Evolutionary conservation across 306 rosid species (phyloP).

Genomic region (Begonia fuchsioides): DNA sequence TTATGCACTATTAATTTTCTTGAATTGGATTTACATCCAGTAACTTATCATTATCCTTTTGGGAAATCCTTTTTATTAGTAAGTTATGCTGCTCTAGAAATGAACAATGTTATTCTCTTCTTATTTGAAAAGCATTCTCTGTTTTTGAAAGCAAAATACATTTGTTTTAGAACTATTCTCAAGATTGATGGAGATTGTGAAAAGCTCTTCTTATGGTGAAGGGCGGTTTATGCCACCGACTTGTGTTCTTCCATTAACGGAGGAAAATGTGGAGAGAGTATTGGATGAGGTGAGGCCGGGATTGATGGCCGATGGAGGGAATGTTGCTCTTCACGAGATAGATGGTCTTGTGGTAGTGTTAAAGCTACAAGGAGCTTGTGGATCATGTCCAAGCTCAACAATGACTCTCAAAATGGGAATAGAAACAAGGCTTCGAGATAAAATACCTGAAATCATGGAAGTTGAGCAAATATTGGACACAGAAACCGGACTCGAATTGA

Average conservation of each 20-base stretch:
- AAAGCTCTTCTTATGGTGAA: slow-evolving; percentile 10
- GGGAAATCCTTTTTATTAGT: too few species aligned
- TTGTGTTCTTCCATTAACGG: slow-evolving; percentile 72
- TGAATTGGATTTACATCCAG: too few species aligned
- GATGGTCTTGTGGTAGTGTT: slow-evolving; percentile 89
- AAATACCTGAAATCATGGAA: slow-evolving; percentile 76
- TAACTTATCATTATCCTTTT: background rate
- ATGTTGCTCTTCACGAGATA: slow-evolving; percentile 87
- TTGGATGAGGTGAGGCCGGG: slow-evolving; percentile 93
- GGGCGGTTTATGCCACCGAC: slow-evolving; percentile 61
- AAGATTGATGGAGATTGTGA: background rate
- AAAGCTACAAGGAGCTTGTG: slow-evolving; percentile 95
- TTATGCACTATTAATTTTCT: too few species aligned
- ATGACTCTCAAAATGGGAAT: slow-evolving; percentile 96
- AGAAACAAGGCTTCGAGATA: slow-evolving; percentile 77
- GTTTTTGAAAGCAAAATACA: too few species aligned
- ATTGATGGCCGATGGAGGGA: slow-evolving; percentile 95
- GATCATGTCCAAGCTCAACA: slow-evolving; percentile 92
- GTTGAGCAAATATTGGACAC: slow-evolving; percentile 85
- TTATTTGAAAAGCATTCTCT: too few species aligned
- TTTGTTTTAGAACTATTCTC: background rate
- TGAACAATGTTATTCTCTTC: too few species aligned
- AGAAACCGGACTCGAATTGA: slow-evolving; percentile 78
- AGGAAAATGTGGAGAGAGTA: slow-evolving; percentile 91
- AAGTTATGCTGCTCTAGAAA: too few species aligned